Percentiles rank a stretch among this genome's conserved stretches.
phyloP scores from a whole-genome alignment of 768 basidiomycete genomes.

The Leccinum longicurvipes region DNA sequence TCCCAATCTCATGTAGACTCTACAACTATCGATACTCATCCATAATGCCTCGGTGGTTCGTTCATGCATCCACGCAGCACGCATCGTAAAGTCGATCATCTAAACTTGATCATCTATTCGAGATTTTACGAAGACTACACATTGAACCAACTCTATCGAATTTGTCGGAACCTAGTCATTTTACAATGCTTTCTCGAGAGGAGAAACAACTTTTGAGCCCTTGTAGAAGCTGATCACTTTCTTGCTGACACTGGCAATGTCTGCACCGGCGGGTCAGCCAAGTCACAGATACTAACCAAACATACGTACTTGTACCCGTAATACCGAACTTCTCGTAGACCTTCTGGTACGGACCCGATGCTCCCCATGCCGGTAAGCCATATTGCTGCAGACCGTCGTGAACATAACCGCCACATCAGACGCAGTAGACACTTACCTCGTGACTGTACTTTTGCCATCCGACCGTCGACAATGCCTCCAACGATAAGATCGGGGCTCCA shows the following conservation, averaged over 20 bases:
- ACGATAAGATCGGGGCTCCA: conserved; percentile 84
- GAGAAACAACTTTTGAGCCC: conserved; percentile 69
- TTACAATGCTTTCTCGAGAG: conserved; percentile 69
- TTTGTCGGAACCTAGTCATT: not conserved
- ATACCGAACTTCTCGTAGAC: conserved; percentile 91
- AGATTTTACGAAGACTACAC: conserved; percentile 15
- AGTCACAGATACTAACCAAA: not conserved
- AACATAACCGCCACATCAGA: not conserved
- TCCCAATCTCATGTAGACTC: conserved; percentile 24
- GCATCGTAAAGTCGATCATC: not conserved
- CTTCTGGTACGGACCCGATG: conserved; percentile 86
- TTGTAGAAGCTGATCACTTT: conserved; percentile 87
- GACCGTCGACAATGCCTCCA: conserved; percentile 79
- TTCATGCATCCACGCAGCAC: not conserved
- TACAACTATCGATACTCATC: conserved; percentile 16
- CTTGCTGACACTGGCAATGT: conserved; percentile 78
- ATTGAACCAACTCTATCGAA: conserved; percentile 1
- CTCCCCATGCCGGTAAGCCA: conserved; percentile 75
- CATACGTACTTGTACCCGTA: conserved; percentile 63
- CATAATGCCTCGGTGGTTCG: conserved; percentile 9
- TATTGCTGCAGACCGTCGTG: conserved; percentile 49
- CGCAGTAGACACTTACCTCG: conserved; percentile 44
- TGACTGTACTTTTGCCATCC: conserved; percentile 92
- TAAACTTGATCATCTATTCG: conserved; percentile 10
- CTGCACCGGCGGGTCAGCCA: conserved; percentile 32